Base-by-base conservation (phyloP, 2,329 filamentous ascomycete species). In the Stachybotrys chartarum region DNA sequence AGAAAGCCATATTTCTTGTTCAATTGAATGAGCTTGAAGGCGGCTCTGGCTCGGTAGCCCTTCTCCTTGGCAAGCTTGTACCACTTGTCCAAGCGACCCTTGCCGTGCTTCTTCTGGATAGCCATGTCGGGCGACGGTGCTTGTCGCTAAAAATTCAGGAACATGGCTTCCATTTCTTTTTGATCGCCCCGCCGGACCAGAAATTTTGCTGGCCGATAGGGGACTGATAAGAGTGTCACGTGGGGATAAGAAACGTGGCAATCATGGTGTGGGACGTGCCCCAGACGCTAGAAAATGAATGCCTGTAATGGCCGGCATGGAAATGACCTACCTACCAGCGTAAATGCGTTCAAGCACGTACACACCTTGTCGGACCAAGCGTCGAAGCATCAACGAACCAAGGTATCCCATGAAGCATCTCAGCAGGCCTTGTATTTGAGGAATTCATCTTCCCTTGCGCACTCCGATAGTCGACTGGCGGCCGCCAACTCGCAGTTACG, bases 1-100 rank as follows among this genome's bases (percentile, higher is more conserved):
- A 99, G 79, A 74, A 99, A 99, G 63, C 91, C 90, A 87, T 96
- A 99, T 72, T 97, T 97, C 76, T 97, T 97, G 78, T 99, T 99
- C 66, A 99, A 78, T 72, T 99, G 93, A 63, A 99, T 93, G 64
- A 99, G 77, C 77, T 99, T 99, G 82, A 97, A 97, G 55, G 94
- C 92, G 64, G 94, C 92, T 81, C 94, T 84, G 59, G 94, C 93
- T 67, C 94, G 83, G 70, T 97, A 99, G 59, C 94, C 94, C 74
- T 97, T 97, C 72, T 99, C 94, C 75, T 99, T 99, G 59, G 94
- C 94, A 66, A 97, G 86, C 71, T 92, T 93, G 76, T 97, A 99
- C 90, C 92, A 97, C 75, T 97, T 97, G 75, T 99, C 94, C 67
- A 97, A 81, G 83, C 93, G 92, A 74, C 93, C 93, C 78, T 97